Evolutionary conservation across 768 basidiomycete species (phyloP), one percentile per base, ranked within the genome.

Genomic region (Hydnomerulius pinastri): DNA sequence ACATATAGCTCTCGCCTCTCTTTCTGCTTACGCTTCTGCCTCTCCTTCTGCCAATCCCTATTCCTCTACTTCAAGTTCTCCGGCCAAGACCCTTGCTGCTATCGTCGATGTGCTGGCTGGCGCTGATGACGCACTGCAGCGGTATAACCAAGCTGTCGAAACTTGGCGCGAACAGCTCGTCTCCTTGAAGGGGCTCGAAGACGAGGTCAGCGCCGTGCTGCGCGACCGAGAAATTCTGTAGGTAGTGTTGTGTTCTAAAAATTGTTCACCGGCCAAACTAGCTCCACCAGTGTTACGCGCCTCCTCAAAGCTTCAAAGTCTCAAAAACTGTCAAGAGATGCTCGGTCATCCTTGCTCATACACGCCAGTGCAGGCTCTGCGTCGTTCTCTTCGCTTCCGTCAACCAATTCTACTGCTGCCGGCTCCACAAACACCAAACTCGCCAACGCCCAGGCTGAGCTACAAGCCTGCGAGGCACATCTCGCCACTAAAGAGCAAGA

Each of bases 161-260:
- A 65, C 75, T 15, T 92, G 88, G 82, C 75, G 80, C 28, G 80
- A 80, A 25, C 74, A 79, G 48, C 74, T 92, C 53, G 74, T 73
- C 52, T 67, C 66, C 3, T 69, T 93, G 54, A 87, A 84, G 62
- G 71, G 71, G 9, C 72, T 87, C 46, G 89, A 92, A 67, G 86
- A 90, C 38, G 88, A 89, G 49, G 80, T 92, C 4, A 75, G 73
- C 4, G 83, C 81, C 55, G 73, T 91, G 45, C 70, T 88, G 52
- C 72, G 87, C 5, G 90, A 92, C 67, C 73, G 87, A 38, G 90
- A 92, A 59, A 92, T 93, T 55, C 75, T 92, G 90, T 91, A 54
- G 61, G 87, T 77, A 10, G 38, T 41, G n/a, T n/a, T n/a, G n/a
- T n/a, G n/a, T n/a, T n/a, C n/a, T n/a, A n/a, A n/a, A n/a, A n/a